Conservation (phyloP, 1,284 basidiomycete genomes). For the Heterobasidion parviporum region DNA sequence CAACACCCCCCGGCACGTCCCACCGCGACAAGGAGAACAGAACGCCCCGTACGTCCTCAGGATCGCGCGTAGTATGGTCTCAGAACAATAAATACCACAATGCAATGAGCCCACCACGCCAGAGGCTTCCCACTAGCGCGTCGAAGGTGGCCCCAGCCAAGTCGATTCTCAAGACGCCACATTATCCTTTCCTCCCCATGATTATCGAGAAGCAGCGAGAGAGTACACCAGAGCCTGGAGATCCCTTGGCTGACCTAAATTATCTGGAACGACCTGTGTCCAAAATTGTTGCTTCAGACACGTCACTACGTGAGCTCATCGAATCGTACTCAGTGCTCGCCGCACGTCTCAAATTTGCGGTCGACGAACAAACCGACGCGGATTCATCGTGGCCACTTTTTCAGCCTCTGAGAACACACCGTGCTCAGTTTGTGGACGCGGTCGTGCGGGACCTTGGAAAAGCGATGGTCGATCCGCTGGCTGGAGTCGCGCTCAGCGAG, state of each 20-base stretch:
- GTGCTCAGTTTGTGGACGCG: conserved; percentile 38
- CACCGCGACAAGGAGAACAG: conserved; percentile 9
- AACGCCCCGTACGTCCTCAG: background rate
- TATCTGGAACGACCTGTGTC: conserved; percentile 58
- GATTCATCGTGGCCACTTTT: conserved; percentile 64
- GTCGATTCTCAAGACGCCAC: conserved; percentile 57
- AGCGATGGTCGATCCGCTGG: conserved; percentile 50
- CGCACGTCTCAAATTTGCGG: conserved; percentile 47
- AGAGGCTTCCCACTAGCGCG: conserved; percentile 21
- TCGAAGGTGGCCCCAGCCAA: conserved; percentile 35
- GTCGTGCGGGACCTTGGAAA: conserved; percentile 56
- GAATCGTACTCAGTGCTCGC: conserved; percentile 65
- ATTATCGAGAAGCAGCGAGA: conserved; percentile 42
- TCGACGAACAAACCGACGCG: conserved; percentile 37
- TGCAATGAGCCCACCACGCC: conserved; percentile 3
- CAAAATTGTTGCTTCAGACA: conserved; percentile 41
- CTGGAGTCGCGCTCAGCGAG: conserved; percentile 19
- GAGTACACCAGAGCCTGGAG: conserved; percentile 60
- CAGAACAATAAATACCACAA: conserved; percentile 10
- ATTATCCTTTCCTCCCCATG: conserved; percentile 25
- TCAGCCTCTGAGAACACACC: conserved; percentile 51
- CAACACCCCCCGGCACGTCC: conserved; percentile 10
- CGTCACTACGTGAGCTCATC: conserved; percentile 47
- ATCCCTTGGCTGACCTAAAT: conserved; percentile 51
- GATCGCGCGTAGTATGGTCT: conserved; percentile 10